phyloP scores from a whole-genome alignment of 371 early-diverging fungal genomes.

The Rhizopus sp. region DNA sequence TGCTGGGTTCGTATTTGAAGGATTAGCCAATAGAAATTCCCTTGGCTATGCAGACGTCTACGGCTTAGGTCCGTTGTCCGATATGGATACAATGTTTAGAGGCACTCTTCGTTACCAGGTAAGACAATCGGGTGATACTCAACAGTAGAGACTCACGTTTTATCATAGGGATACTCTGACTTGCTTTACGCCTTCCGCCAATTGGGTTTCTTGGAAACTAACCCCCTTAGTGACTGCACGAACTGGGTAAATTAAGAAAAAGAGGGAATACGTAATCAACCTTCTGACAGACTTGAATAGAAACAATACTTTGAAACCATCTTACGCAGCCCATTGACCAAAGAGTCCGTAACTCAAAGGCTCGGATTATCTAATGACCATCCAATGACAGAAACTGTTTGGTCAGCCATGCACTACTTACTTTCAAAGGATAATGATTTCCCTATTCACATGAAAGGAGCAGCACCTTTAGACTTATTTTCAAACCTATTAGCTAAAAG shows the following conservation, averaged over 20 bases:
- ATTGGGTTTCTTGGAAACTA: constrained; percentile 52
- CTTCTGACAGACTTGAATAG: too few relatives aligned
- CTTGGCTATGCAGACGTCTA: constrained; percentile 69
- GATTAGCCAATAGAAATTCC: constrained; percentile 83
- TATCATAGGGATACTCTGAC: constrained; percentile 61
- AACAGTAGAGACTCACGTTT: background rate
- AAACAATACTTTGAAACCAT: too few relatives aligned
- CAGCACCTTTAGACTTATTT: constrained; percentile 69
- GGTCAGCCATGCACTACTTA: constrained; percentile 38
- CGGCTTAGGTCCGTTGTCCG: constrained; percentile 63
- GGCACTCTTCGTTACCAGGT: constrained; percentile 82
- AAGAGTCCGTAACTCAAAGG: constrained; percentile 34
- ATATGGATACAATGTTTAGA: constrained; percentile 82
- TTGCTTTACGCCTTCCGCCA: constrained; percentile 62
- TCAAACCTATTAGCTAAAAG: constrained; percentile 71
- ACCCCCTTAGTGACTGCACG: constrained; percentile 30
- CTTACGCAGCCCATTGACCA: background rate
- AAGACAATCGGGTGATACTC: background rate
- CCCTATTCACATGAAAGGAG: constrained; percentile 6
- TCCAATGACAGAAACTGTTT: constrained; percentile 40
- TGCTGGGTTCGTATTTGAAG: constrained; percentile 85
- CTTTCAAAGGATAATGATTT: constrained; percentile 13
- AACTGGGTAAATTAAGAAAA: constrained; percentile 46
- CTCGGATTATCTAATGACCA: constrained; percentile 48
- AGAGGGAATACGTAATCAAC: background rate